Evolutionary conservation across 257 asterid genomes (phyloP), one percentile per base, ranked within the genome.

Genomic region (Solanum bulbocastanum): DNA sequence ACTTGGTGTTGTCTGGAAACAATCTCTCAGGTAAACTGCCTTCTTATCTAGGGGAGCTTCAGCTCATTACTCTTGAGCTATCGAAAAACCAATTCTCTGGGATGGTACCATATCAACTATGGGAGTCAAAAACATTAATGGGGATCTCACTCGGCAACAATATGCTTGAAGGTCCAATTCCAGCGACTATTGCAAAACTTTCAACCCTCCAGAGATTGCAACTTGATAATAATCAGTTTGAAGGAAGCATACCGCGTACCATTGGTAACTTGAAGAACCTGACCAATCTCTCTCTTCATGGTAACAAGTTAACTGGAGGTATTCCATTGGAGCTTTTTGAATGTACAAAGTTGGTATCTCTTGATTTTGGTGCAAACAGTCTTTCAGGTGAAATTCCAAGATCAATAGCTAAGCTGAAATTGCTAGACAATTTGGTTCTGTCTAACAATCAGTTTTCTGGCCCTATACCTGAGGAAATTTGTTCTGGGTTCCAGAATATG

Each of bases 401-500:
- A 73, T 73, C 88, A 32, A 93, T 96, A 84, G 91, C 97, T 37
- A 88, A 90, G 86, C 72, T 94, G 87, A 92, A 91, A 86, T 58
- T 92, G 82, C 92, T 96, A 2, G 98, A 95, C 92, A 96, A 94
- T 88, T 92, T 95, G 90, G 96, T 95, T 72, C 93, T 96, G 76
- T 94, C 98, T 12, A 83, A 91, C 58, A 96, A 96, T 90, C 87
- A 35, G 7, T 68, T 96, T 35, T 89, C 94, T 20, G 99, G 99
- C 68, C 44, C 88, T 42, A 93, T 96, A 87, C 99, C 99, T 8
- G 91, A 91, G 76, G 97, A 94, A 84, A 92, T 96, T 49, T 96
- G 99, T 88, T 91, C 95, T 1, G 96, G 98, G 30, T 96, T 96
- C 87, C 96, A 93, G 87, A 90, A 89, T 84, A 90, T 89, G 88